Base-by-base conservation (phyloP, 2,329 filamentous ascomycete species). In the Colletotrichum paranaense region DNA sequence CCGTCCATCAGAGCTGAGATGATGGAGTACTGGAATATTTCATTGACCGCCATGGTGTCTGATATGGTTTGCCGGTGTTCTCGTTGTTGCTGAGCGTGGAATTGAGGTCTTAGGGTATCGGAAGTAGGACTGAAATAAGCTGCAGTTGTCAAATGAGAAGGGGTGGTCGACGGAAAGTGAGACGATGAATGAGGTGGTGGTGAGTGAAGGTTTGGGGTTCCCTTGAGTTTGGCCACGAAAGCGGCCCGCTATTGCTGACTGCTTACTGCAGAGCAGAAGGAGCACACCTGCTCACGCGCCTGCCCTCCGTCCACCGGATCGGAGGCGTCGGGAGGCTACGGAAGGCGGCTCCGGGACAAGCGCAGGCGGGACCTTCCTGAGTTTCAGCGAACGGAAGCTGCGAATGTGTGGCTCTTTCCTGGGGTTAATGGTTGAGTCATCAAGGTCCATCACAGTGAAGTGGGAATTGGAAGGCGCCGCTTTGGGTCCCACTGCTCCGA, bases 1-100 rank as follows among this genome's bases (percentile, higher is more conserved):
- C 81, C 81, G 64, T 81, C 80, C 79, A 82, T 81, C 3, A 82
- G 76, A 19, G 80, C 80, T 1, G 79, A 79, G n/a, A 82, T 68
- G 67, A 82, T 77, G 66, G 80, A 82, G 75, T 79, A 82, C 59
- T 82, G 81, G 74, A 75, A 82, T 19, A 82, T 67, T 69, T 82
- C 78, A 68, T 82, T 83, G 60, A 70, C 32, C 0, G 78, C 78
- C 80, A 82, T 81, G n/a, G 8, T 75, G 24, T 35, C 12, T 55
- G 19, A 32, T 60, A n/a, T 56, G 30, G 3, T n/a, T 6, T 28
- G 4, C 14, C 16, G 3, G 26, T 24, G 16, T 24, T 26, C 5
- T 22, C 22, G 11, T 12, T 14, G n/a, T 12, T 14, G 14, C 19
- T 2, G 6, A 24, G 28, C 6, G 19, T 14, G 4, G 11, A 26